Percentiles rank a stretch among this genome's conserved stretches.
These are phyloP conservation scores for Tetracentron sinense DNA, from an alignment of 164 flowering plant species.

Conservation along the genomic window DNA sequence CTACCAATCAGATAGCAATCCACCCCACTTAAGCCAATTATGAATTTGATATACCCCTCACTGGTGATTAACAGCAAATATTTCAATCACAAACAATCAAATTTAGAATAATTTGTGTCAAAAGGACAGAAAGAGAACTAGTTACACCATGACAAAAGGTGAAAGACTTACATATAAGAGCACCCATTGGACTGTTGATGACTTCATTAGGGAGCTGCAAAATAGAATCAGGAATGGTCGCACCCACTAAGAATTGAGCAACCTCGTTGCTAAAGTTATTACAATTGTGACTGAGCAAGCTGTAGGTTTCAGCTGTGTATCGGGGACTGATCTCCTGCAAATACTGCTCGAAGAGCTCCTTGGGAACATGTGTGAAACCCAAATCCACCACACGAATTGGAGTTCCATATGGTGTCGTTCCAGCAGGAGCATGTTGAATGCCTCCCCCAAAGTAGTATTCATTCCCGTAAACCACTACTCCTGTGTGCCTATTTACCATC, in stretches of 20 bases:
- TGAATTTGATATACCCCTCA: too few species aligned
- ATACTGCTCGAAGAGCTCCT: slow-evolving; percentile 85
- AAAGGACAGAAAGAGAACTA: neutral
- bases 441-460: slow-evolving; percentile 97
- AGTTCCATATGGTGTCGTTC: slow-evolving; percentile 78
- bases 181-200: slow-evolving; percentile 90
- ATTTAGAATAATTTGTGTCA: neutral
- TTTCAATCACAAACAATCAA: neutral
- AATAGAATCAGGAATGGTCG: slow-evolving; percentile 75
- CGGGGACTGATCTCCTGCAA: slow-evolving; percentile 84
- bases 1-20: too few species aligned
- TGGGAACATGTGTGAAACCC: slow-evolving; percentile 86
- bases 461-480: slow-evolving; percentile 83
- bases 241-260: slow-evolving; percentile 84
- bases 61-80: too few species aligned
- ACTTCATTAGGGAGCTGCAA: slow-evolving; percentile 93
- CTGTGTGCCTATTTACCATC: slow-evolving; percentile 76
- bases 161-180: slow-evolving; percentile 65
- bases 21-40: too few species aligned
- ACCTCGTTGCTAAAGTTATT: slow-evolving; percentile 98
- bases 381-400: slow-evolving; percentile 77
- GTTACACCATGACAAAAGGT: neutral
- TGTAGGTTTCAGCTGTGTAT: slow-evolving; percentile 87
- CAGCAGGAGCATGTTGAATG: slow-evolving; percentile 65
- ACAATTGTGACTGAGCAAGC: slow-evolving; percentile 82